A percentile compares a stretch with the other conserved stretches of the same genome.
These are phyloP conservation scores for Colletotrichum gigasporum DNA, from an alignment of 2,329 filamentous ascomycete genomes.

Conservation along the genomic window DNA sequence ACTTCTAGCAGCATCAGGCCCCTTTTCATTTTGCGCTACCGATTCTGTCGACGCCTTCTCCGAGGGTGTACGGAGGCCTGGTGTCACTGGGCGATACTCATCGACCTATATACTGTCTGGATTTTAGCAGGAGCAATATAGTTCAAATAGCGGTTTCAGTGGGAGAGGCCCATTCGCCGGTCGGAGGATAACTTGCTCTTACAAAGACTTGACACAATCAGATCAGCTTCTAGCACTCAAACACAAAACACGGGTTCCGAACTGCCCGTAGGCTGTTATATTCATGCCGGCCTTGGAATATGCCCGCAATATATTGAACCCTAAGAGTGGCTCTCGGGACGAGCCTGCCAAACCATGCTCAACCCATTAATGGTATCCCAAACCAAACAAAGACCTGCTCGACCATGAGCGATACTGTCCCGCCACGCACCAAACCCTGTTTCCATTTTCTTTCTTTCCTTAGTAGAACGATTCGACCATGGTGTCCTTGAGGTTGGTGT, in stretches of 20 bases:
- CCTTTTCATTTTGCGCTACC: background rate
- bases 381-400: conserved; percentile 29
- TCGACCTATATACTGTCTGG: background rate
- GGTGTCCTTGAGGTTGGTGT: conserved; percentile 90
- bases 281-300: conserved; percentile 12
- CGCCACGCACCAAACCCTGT: background rate
- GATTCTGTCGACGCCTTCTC: too few species aligned
- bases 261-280: conserved; percentile 25
- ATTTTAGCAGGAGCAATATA: background rate
- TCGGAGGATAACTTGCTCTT: background rate
- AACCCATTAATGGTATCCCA: conserved; percentile 32
- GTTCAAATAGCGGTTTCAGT: background rate
- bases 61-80: too few species aligned
- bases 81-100: background rate
- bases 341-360: conserved; percentile 23
- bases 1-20: background rate
- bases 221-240: background rate
- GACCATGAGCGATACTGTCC: conserved; percentile 9
- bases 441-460: conserved; percentile 34
- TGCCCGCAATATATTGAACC: conserved; percentile 14
- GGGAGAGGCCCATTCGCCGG: background rate
- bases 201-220: background rate
- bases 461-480: conserved; percentile 99
- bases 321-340: conserved; percentile 16
- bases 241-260: background rate